Base-by-base conservation (phyloP, 768 basidiomycete genomes). In the Pisolithus microcarpus region DNA sequence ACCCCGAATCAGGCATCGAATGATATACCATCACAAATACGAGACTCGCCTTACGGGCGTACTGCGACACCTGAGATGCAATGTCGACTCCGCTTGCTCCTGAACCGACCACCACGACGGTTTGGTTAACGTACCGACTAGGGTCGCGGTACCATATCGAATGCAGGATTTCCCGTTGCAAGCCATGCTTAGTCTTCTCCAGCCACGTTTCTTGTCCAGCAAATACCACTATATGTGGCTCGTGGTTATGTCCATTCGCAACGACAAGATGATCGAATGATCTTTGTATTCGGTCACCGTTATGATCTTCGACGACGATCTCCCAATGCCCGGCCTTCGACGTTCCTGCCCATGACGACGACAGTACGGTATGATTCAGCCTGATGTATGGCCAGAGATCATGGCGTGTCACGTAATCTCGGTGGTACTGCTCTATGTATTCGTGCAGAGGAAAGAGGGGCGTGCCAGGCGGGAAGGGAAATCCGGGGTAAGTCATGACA, bases 401-500 rank as follows among this genome's bases (percentile, higher is more conserved):
- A 53, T 67, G 63, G 18, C 70, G 64, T 2, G 52, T 52, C 9
- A 72, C 73, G 56, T 73, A 78, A 21, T 72, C 65, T 9, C 49
- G 60, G 51, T 80, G 79, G 53, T 83, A 82, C 21, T 64, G 59
- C 37, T 70, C 60, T 11, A 82, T 62, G 48, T 71, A 59, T 44
- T 76, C 68, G 51, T 79, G 75, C 2, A 65, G 63, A 1, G 81
- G 73, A 58, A 71, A 81, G 5, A 84, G 66, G 2, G 76, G 72
- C 4, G 78, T 80, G 6, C 68, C 66, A 0, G 73, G 74, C 0
- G 72, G 74, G 49, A 76, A 82, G 0, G 80, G 74, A 61, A 79
- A 76, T 7, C 67, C 60, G n/a, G 79, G 79, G 56, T 75, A 79
- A 0, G 80, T 75, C 79, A 82, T 82, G 8, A 70, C 72, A 2